Conservation (phyloP, 106 monocot species). For the Chionographis japonica region DNA sequence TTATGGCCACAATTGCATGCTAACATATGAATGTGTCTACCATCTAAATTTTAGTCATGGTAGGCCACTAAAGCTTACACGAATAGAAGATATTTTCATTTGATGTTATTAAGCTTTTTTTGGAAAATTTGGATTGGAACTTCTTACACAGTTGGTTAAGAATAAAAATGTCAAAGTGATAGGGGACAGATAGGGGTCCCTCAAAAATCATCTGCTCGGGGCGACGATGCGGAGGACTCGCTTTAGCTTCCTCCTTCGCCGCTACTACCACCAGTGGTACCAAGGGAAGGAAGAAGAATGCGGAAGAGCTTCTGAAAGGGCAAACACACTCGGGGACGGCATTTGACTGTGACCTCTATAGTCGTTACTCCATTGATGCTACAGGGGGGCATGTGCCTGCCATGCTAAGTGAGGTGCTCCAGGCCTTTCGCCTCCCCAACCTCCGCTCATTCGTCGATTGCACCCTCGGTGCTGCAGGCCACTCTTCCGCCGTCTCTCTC, state of each 20-base stretch:
- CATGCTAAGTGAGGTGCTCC: slow-evolving; percentile 80
- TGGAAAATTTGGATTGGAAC: too few species aligned
- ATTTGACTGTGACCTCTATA: slow-evolving; percentile 54
- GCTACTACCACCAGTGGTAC: background rate
- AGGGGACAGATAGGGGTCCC: too few species aligned
- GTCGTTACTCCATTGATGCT: slow-evolving; percentile 10
- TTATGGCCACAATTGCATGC: too few species aligned
- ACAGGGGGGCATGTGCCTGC: slow-evolving; percentile 57
- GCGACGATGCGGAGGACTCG: background rate
- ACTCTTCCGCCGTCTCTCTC: slow-evolving; percentile 62
- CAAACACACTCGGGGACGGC: slow-evolving; percentile 65
- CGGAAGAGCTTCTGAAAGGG: slow-evolving; percentile 33
- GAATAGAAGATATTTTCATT: too few species aligned
- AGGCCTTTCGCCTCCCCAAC: slow-evolving; percentile 37
- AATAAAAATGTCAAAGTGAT: too few species aligned
- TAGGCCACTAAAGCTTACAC: too few species aligned
- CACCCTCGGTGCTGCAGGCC: slow-evolving; percentile 90
- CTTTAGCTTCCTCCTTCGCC: background rate
- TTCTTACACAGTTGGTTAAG: too few species aligned
- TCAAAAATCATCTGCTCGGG: background rate
- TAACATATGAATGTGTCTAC: too few species aligned
- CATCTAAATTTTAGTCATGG: too few species aligned
- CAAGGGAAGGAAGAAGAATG: background rate
- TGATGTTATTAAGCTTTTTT: too few species aligned
- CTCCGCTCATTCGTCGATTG: slow-evolving; percentile 96